Conservation (phyloP, 2,329 filamentous ascomycete genomes). For the Zalaria sp. region DNA sequence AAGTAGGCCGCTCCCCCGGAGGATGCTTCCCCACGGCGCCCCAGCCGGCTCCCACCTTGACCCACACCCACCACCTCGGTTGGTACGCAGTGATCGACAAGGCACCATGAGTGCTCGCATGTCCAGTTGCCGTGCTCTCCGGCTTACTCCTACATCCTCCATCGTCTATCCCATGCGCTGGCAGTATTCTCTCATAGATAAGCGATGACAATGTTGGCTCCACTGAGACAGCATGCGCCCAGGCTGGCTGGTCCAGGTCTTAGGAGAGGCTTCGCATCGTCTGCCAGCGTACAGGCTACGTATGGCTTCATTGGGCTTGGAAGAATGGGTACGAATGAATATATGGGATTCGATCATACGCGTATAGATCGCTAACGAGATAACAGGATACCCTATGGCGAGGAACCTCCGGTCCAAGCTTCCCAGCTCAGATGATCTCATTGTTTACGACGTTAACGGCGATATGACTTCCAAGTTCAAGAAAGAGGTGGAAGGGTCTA, state of each 20-base stretch:
- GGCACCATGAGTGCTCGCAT: too few relatives aligned
- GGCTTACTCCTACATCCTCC: too few relatives aligned
- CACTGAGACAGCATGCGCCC: slow-evolving; percentile 4
- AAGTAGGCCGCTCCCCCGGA: too few relatives aligned
- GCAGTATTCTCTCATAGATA: too few relatives aligned
- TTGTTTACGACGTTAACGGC: slow-evolving; percentile 52
- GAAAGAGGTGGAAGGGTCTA: slow-evolving; percentile 38
- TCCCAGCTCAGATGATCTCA: slow-evolving; percentile 45
- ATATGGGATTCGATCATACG: slow-evolving; percentile 7
- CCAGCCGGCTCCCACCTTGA: too few relatives aligned
- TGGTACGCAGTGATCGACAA: too few relatives aligned
- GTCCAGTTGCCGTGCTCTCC: too few relatives aligned
- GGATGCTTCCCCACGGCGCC: too few relatives aligned
- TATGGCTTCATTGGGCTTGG: slow-evolving; percentile 39
- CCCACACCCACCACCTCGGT: too few relatives aligned
- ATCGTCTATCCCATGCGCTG: too few relatives aligned
- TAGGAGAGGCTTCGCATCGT: slow-evolving; percentile 30
- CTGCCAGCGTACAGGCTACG: slow-evolving; percentile 24
- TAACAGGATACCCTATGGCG: slow-evolving; percentile 56
- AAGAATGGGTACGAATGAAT: slow-evolving; percentile 27
- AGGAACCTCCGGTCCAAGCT: slow-evolving; percentile 55
- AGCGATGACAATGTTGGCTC: not conserved
- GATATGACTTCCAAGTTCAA: slow-evolving; percentile 42
- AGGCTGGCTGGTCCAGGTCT: slow-evolving; percentile 9
- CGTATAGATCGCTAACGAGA: not conserved